Base-by-base conservation (phyloP, 768 basidiomycete genomes). In the Dioszegia hungarica region DNA sequence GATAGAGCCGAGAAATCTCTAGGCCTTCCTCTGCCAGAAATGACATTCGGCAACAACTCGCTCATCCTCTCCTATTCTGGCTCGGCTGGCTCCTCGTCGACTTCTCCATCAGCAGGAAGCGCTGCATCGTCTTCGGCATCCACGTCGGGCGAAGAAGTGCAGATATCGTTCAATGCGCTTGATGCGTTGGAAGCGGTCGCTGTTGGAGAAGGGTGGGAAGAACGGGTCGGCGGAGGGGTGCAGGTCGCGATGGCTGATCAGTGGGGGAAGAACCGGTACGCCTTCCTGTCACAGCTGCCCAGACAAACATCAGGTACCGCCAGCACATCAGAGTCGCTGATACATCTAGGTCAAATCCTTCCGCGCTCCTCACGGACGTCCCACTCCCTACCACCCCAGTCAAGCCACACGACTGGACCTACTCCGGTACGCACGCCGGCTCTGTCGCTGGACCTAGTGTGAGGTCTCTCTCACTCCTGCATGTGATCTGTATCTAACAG, bases 351-450 rank as follows among this genome's bases (percentile, higher is more conserved):
- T 36, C 40, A 29, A 55, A 36, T 20, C 33, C 47, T 33, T 58
- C 59, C 54, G 53, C 50, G 38, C 57, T 62, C 41, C 61, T 75
- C 0, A 60, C 63, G 17, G 68, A 73, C 56, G 60, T 63, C 22
- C 66, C 70, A 3, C 59, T 77, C 29, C 71, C 76, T 46, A 70
- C 66, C 41, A 72, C 68, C 39, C 71, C 72, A 39, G 86, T 90
- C 8, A 95, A 93, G 65, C 87, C 86, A 0, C 97, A 89, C 75
- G 95, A 99, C 71, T 98, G 95, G 95, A 99, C 95, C 11, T 98
- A 95, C 74, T 95, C 93, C 2, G 89, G 91, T 1, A 84, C 82
- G 2, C 92, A 97, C 64, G 67, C 84, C 0, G 95, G 94, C 37
- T 54, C 53, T 4, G 47, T 69, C 6, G 52, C 60, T 12, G 67